Evolutionary conservation across 768 basidiomycete species (phyloP).

Genomic region (Lyophyllum atratum): DNA sequence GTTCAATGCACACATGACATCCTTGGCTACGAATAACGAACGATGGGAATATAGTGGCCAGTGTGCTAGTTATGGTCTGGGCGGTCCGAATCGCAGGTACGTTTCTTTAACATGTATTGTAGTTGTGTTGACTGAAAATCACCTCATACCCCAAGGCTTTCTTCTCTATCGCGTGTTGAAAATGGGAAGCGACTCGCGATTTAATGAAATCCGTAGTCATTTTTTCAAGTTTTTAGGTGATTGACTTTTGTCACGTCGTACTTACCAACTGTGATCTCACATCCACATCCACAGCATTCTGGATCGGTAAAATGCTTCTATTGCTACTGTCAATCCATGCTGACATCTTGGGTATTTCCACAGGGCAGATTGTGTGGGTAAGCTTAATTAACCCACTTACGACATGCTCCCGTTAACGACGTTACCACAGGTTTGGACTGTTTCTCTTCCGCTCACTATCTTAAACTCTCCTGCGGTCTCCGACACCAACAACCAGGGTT

Average conservation of each 20-base stretch:
- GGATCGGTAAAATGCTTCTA: neutral
- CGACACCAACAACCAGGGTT: conserved; percentile 41
- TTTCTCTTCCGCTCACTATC: conserved; percentile 64
- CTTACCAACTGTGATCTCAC: neutral
- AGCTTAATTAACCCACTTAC: neutral
- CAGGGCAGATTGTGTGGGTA: conserved; percentile 65
- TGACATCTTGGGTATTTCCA: neutral
- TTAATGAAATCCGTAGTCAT: conserved; percentile 65
- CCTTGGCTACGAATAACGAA: conserved; percentile 17
- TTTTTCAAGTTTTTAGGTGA: conserved; percentile 66
- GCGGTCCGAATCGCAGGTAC: conserved; percentile 56
- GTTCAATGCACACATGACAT: conserved; percentile 30
- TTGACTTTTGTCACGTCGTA: neutral
- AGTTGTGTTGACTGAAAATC: too few relatives aligned
- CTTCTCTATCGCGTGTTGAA: conserved; percentile 71
- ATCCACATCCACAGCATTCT: neutral
- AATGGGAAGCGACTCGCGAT: conserved; percentile 64
- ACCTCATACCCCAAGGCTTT: conserved; percentile 42
- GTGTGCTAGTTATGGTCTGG: conserved; percentile 69
- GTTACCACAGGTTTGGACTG: conserved; percentile 50
- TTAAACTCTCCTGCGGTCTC: conserved; percentile 70
- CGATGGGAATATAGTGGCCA: conserved; percentile 35
- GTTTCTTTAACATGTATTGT: conserved; percentile 4
- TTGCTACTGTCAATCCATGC: neutral
- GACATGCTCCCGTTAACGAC: neutral